Base-by-base conservation (phyloP, 352 stramenopile genomes). In the Phytophthora citricola region DNA sequence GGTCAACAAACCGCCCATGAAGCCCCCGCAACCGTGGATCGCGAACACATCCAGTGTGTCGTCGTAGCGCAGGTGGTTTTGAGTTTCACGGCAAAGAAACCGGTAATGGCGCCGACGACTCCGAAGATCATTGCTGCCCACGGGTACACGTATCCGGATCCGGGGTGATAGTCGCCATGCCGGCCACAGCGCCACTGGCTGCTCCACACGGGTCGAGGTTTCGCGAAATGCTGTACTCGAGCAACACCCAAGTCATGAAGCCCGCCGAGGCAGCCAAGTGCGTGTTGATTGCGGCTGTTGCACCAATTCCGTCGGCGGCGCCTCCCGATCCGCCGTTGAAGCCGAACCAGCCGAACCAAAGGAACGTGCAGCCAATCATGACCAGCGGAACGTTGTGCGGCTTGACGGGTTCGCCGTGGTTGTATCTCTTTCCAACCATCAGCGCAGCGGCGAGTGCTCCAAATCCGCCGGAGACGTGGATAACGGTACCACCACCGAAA, bases 291-390 rank as follows among this genome's bases (percentile, higher is more conserved):
- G 69, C 81, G 9, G 83, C 85, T 3, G 84, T 79, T 5, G 79
- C 81, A 3, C 77, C 86, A 41, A 91, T 79, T n/a, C 72, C 71
- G 40, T 91, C 78, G 1, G 83, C 83, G 2, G 75, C 76, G 27
- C 67, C 73, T 5, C 76, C 67, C n/a, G 81, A 91, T 29, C 85
- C 85, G 5, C 71, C 85, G 60, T 94, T 92, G 68, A 94, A 94
- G 46, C 86, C 85, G 56, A 90, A 92, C 86, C 86, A 94, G 5
- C 86, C 86, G 47, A 90, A 90, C 86, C 86, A 94, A 43, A 94
- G 81, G 34, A 92, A 64, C 17, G 75, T 87, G 17, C 57, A 64
- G 29, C 84, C 86, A 22, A 92, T 88, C 76, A 94, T 92, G 20
- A 92, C 82, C 17, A 94, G 67, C 27, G 87, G 86, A 27, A 94